Evolutionary conservation across 345 rosid species (phyloP).

Genomic region (Hypericum androsaemum): DNA sequence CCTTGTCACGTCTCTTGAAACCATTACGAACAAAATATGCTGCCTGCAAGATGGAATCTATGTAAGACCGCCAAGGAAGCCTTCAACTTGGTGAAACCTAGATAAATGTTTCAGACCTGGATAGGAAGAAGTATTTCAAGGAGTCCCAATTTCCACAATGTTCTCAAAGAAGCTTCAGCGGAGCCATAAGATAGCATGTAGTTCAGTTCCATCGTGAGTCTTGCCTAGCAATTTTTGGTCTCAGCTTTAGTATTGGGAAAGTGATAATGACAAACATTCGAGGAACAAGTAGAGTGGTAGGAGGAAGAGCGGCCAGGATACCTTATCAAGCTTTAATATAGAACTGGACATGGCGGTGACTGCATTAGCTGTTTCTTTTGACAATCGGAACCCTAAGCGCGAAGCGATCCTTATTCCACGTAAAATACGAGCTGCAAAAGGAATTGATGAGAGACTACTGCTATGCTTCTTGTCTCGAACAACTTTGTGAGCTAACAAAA

Average conservation of each 20-base stretch:
- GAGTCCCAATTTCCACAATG: conserved; percentile 88
- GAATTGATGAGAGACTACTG: background rate
- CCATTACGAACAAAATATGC: conserved; percentile 61
- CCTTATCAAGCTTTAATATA: conserved; percentile 65
- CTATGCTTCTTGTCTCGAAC: no score
- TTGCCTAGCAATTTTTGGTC: conserved; percentile 39
- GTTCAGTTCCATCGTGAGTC: conserved; percentile 92
- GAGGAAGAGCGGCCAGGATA: conserved; percentile 16
- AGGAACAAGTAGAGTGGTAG: conserved; percentile 7
- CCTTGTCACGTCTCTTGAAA: conserved; percentile 78
- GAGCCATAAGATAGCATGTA: conserved; percentile 97
- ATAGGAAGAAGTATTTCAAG: conserved; percentile 76
- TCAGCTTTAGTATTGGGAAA: conserved; percentile 11
- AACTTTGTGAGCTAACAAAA: no score
- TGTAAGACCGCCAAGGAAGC: conserved; percentile 7
- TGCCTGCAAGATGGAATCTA: conserved; percentile 42
- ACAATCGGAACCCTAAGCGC: conserved; percentile 63
- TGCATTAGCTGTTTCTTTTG: conserved; percentile 74
- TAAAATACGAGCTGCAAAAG: conserved; percentile 68
- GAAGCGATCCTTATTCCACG: conserved; percentile 69
- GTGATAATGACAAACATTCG: conserved; percentile 7
- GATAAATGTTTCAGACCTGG: conserved; percentile 35
- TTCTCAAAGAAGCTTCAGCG: conserved; percentile 85
- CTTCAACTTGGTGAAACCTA: background rate
- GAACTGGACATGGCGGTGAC: conserved; percentile 46